Base-by-base conservation (phyloP, 2,329 filamentous ascomycete genomes). In the Colletotrichum gloeosporioides region DNA sequence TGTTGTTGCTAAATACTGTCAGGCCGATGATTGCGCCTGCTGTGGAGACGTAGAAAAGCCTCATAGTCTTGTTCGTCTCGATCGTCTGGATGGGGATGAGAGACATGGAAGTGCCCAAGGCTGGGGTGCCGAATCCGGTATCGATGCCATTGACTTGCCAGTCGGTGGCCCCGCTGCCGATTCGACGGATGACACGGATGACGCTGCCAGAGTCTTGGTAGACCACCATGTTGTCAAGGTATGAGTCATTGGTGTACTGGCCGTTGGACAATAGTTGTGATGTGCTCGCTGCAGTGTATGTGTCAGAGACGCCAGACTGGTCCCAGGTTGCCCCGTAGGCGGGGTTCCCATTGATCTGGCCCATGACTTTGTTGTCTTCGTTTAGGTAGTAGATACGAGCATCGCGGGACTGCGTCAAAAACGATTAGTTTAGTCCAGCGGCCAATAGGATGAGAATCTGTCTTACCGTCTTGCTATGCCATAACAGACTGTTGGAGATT, bases 401-500 rank as follows among this genome's bases (percentile, higher is more conserved):
- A 12, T 77, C 76, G 18, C 76, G 73, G 16, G 16, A 27, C 75
- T 77, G 59, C 5, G 9, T 6, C 2, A 22, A 27, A n/a, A 53
- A 18, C 16, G 1, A 22, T 66, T 32, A 66, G 71, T 9, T 5
- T 1, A 27, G 13, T 25, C 16, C 4, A 22, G 6, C 8, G 15
- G 25, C 4, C 4, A 29, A 3, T 8, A 15, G 12, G 16, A 13
- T 29, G 7, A 8, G 12, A 8, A 8, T 10, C 6, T 9, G 8
- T n/a, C 71, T 66, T 9, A 75, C 75, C 12, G 15, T 32, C 6
- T 65, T 69, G 62, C 74, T 74, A 3, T 77, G 69, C 65, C 73
- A 77, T 31, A 77, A 77, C 13, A 77, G 3, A 53, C 74, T 77
- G 32, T 71, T 73, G n/a, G 73, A 73, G 13, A 77, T 77, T 18